Evolutionary conservation across 139 green algal species (phyloP).

Genomic region (Chara braunii): DNA sequence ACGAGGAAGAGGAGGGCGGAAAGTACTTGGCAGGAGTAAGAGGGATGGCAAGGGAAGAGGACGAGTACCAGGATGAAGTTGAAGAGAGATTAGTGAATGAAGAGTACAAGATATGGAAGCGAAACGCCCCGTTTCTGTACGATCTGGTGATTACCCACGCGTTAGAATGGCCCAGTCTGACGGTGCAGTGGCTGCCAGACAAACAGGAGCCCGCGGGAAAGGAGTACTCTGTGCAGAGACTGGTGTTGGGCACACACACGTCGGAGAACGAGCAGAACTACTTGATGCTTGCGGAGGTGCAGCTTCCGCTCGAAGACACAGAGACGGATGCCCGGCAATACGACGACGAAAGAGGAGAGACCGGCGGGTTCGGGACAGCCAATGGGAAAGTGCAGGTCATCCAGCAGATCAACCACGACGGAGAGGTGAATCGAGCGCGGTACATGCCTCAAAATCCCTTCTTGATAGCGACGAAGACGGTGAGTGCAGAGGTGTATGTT

Average conservation of each 20-base stretch:
- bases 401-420: constrained; percentile 97
- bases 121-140: constrained; percentile 98
- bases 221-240: constrained; percentile 82
- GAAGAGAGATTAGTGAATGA: constrained; percentile 91
- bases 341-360: constrained; percentile 82
- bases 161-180: constrained; percentile 96
- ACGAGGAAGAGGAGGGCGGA: too few species aligned
- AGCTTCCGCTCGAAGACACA: constrained; percentile 83
- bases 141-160: constrained; percentile 98
- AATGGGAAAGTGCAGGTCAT: constrained; percentile 76
- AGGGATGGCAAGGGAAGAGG: constrained; percentile 45
- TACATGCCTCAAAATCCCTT: constrained; percentile 60
- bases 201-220: constrained; percentile 48
- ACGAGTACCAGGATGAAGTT: constrained; percentile 65
- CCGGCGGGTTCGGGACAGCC: constrained; percentile 78
- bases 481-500: constrained; percentile 74
- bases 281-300: constrained; percentile 84
- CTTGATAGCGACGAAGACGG: constrained; percentile 91
- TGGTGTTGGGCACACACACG: constrained; percentile 97
- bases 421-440: constrained; percentile 93
- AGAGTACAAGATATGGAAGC: constrained; percentile 99
- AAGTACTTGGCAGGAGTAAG: too few species aligned
- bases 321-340: constrained; percentile 66
- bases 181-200: constrained; percentile 92
- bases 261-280: constrained; percentile 97